Base-by-base conservation (phyloP, 108 stramenopile species). In the Nannochloropsis gaditana region DNA sequence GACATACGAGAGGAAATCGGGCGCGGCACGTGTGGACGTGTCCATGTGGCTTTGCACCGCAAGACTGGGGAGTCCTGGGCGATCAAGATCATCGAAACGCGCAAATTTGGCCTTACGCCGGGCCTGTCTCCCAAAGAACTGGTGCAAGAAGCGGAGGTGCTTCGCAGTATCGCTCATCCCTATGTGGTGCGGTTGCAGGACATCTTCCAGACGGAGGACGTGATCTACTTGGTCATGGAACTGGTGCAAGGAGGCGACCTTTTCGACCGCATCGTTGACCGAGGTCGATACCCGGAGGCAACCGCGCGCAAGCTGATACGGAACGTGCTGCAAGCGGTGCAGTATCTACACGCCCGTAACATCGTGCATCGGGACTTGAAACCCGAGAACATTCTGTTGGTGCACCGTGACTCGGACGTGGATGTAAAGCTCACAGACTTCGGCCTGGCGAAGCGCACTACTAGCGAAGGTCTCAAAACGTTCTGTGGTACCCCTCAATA, bases 21-120 rank as follows among this genome's bases (percentile, higher is more conserved):
- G 11, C 92, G 87, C 82, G 97, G 97, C 44, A 95, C 96, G 1
- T 95, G 94, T 59, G 97, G 97, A 41, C 91, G 94, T 90, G 97
- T 97, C 9, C 92, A 93, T 21, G 87, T 94, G 43, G 96, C 94
- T 41, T 94, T 95, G 86, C 91, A 95, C 87, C 92, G 94, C 44
- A 90, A 90, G 9, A 95, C 94, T 0, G 96, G 96, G 80, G 84
- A 93, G 79, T 91, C 94, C 86, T 92, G 89, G 79, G 97, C 97
- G 11, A 95, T 97, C 80, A 97, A 97, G 89, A 92, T 96, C 21
- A 95, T 97, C 81, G 89, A 93, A 80, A 90, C 94, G 42, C 44
- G 45, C n/a, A 89, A 88, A 73, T 87, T 92, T 79, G 85, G 85
- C 47, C 73, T 87, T 42, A 84, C 86, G 1, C 44, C 92, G n/a